Evolutionary conservation across 805 yeast species (phyloP).

Genomic region (Blastobotrys americana): DNA sequence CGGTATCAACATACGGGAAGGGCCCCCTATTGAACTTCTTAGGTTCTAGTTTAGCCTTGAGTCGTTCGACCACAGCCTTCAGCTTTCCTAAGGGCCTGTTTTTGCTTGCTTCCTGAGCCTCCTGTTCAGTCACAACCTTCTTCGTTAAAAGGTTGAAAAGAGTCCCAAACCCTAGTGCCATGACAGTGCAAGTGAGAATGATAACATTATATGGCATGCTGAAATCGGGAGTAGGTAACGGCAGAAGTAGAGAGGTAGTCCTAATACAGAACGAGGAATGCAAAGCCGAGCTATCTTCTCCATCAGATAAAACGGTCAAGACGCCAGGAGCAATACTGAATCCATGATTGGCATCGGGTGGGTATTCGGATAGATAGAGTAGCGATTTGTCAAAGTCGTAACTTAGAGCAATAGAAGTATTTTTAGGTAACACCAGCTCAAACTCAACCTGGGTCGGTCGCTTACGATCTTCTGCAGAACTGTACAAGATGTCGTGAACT

Average conservation of each 20-base stretch:
- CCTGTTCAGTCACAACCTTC: conserved; percentile 67
- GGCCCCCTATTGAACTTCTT: conserved; percentile 10
- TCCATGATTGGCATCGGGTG: conserved; percentile 99
- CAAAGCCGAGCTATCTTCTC: conserved; percentile 4
- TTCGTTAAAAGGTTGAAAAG: conserved; percentile 72
- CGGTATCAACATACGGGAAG: conserved; percentile 7
- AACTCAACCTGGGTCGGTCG: conserved; percentile 82
- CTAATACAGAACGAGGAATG: conserved; percentile 33
- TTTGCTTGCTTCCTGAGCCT: conserved; percentile 24
- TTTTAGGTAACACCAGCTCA: conserved; percentile 54
- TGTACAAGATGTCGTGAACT: conserved; percentile 50
- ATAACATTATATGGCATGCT: conserved; percentile 98
- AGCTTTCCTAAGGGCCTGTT: conserved; percentile 10
- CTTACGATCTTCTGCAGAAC: conserved; percentile 71
- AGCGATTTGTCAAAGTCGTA: conserved; percentile 84
- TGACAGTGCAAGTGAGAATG: conserved; percentile 83
- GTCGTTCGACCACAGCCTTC: neutral
- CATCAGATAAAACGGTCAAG: conserved; percentile 43
- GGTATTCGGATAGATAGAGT: conserved; percentile 80
- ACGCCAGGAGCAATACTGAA: conserved; percentile 91
- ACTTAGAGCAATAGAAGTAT: conserved; percentile 51
- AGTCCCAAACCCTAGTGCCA: conserved; percentile 88
- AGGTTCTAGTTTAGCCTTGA: conserved; percentile 7
- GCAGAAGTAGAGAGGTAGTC: conserved; percentile 78
- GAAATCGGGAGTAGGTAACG: conserved; percentile 94